Conservation (phyloP, 345 rosid species). For the Syzygium aqueum region DNA sequence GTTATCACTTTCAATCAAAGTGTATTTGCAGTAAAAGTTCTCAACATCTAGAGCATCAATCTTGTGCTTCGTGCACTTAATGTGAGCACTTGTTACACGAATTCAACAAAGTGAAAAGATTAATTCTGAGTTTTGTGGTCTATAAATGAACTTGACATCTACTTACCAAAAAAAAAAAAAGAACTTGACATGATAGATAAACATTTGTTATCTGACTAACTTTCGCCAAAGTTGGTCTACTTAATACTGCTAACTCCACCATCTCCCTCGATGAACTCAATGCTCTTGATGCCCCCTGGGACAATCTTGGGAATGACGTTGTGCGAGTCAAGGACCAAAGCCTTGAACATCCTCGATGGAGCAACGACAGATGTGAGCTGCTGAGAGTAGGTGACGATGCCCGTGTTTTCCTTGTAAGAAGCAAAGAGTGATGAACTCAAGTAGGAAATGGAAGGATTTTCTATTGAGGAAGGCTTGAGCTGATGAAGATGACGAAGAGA, state of each 20-base stretch:
- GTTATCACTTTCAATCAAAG: neutral
- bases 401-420: neutral
- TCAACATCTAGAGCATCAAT: neutral
- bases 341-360: constrained; percentile 1
- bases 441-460: neutral
- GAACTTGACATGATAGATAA: neutral
- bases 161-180: too few species aligned
- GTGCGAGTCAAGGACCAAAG: neutral
- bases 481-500: neutral
- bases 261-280: neutral
- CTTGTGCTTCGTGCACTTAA: constrained; percentile 2
- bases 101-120: too few species aligned
- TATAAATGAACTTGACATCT: neutral
- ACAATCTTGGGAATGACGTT: constrained; percentile 1
- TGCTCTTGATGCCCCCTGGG: neutral
- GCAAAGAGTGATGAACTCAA: neutral
- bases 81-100: neutral
- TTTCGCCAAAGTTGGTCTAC: neutral
- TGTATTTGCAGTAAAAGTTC: neutral
- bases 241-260: constrained; percentile 1
- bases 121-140: rapidly evolving
- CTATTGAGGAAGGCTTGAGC: neutral
- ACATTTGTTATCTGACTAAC: neutral
- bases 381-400: neutral
- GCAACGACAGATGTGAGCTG: neutral